Evolutionary conservation across 495 filamentous ascomycete species (phyloP).

Genomic region (Aspergillus steynii): DNA sequence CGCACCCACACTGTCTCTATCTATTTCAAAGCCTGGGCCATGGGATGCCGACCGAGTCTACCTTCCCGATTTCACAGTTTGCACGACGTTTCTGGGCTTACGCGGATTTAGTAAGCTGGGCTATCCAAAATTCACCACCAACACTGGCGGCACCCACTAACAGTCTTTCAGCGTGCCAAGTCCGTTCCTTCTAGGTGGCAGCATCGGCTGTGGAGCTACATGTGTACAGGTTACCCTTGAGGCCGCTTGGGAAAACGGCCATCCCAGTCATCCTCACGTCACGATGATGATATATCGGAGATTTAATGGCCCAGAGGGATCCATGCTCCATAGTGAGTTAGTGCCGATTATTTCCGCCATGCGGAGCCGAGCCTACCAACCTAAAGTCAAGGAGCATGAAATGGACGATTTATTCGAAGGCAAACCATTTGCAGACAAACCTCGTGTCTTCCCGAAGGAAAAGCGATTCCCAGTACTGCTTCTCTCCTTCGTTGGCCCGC

Average conservation of each 20-base stretch:
- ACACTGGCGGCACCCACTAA: background rate
- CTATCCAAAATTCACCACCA: too few relatives aligned
- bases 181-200: background rate
- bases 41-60: background rate
- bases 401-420: background rate
- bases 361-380: background rate
- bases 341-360: background rate
- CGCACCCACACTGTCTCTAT: conserved; percentile 37
- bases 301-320: background rate
- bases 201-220: background rate
- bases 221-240: background rate
- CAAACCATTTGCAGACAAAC: background rate
- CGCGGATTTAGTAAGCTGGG: too few relatives aligned
- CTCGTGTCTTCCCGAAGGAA: conserved; percentile 4
- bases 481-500: background rate
- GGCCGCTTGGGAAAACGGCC: background rate
- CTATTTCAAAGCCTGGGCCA: background rate
- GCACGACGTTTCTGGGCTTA: background rate
- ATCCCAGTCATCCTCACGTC: background rate
- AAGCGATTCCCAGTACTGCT: background rate
- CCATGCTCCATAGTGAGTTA: background rate
- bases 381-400: background rate
- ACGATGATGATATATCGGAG: background rate
- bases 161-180: background rate
- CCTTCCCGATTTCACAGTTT: background rate